A percentile compares a stretch with the other conserved stretches of the same genome.
Evolutionary conservation across 2,329 filamentous ascomycete species (phyloP).

Genomic region (Colletotrichum chrysophilum): DNA sequence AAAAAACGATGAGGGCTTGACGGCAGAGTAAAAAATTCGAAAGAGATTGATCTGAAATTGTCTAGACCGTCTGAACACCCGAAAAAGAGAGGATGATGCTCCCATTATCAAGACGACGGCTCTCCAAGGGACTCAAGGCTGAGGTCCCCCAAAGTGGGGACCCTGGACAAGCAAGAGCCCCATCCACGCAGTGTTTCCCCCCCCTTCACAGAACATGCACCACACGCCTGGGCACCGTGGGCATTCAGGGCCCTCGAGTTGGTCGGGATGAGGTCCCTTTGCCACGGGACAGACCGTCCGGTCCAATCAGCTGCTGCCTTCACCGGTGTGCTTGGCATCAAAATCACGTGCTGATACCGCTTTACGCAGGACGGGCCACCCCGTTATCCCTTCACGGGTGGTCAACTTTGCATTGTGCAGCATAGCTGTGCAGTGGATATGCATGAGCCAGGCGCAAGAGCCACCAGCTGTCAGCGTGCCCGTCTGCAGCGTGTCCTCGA

Average conservation of each 20-base stretch:
- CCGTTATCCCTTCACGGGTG: neutral
- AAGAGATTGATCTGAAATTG: neutral
- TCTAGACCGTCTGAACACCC: neutral
- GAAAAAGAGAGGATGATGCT: neutral
- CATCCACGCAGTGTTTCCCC: neutral
- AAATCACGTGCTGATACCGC: neutral
- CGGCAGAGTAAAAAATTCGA: neutral
- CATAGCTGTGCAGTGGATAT: neutral
- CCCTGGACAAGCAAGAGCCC: neutral
- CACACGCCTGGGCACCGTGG: neutral
- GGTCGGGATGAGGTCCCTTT: conserved; percentile 12
- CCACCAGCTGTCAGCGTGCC: neutral
- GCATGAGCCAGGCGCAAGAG: neutral
- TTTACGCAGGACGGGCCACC: neutral
- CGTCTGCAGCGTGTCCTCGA: neutral
- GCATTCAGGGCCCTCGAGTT: neutral
- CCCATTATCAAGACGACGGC: neutral
- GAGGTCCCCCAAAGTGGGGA: neutral
- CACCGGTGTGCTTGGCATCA: neutral
- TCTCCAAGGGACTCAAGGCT: neutral
- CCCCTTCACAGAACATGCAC: neutral
- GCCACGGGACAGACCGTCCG: conserved; percentile 13
- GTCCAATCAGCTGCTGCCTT: neutral
- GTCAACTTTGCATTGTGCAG: neutral
- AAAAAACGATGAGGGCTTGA: neutral